These are phyloP conservation scores for Luffa aegyptiaca DNA, from an alignment of 306 rosid genomes.

Conservation along the genomic window DNA sequence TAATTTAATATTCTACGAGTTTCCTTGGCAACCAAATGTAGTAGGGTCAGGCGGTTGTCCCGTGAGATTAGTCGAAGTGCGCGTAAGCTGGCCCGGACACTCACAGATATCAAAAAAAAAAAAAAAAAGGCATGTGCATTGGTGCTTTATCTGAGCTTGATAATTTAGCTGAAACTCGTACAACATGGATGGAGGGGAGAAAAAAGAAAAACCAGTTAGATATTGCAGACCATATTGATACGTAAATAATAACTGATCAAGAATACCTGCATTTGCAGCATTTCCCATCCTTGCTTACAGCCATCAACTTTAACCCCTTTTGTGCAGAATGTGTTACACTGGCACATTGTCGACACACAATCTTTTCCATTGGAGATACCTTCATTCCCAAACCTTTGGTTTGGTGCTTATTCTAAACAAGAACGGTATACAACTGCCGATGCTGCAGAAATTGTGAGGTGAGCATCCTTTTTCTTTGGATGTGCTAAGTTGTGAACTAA, in stretches of 20 bases:
- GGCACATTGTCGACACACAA: conserved; percentile 40
- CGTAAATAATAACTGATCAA: background rate
- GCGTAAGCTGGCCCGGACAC: too few relatives aligned
- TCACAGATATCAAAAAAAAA: too few relatives aligned
- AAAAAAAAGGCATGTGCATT: background rate
- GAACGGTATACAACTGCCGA: conserved; percentile 28
- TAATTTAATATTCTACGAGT: too few relatives aligned
- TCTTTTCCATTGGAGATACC: conserved; percentile 39
- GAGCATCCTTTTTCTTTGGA: background rate
- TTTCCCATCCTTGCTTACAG: background rate
- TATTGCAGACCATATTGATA: background rate
- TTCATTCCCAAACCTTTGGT: conserved; percentile 35
- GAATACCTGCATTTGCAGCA: background rate
- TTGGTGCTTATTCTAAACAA: conserved; percentile 29
- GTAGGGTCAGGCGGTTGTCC: too few relatives aligned
- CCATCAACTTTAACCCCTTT: background rate
- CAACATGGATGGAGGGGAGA: background rate
- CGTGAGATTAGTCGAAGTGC: too few relatives aligned
- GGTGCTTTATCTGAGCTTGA: background rate
- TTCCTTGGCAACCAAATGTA: too few relatives aligned
- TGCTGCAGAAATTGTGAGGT: conserved; percentile 32
- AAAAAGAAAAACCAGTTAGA: background rate
- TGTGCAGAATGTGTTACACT: conserved; percentile 34
- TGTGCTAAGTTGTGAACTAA: background rate
- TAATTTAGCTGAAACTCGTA: background rate